Percentiles rank a stretch among this genome's conserved stretches.
phyloP scores from a whole-genome alignment of 495 filamentous ascomycete species.

The Podospora pseudocomata region DNA sequence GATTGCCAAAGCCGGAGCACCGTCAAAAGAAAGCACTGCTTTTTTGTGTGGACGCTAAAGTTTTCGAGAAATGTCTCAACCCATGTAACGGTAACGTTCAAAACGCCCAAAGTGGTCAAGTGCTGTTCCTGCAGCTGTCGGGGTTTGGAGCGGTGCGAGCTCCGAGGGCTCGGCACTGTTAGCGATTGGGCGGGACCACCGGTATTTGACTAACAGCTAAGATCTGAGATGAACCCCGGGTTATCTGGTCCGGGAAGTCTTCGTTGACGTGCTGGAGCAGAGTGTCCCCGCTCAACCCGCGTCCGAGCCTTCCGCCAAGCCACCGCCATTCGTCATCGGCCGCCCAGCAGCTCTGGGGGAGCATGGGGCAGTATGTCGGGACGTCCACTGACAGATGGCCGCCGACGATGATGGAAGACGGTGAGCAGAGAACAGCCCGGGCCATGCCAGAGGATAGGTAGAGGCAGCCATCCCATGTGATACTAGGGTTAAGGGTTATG shows the following conservation, averaged over 20 bases:
- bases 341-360: neutral
- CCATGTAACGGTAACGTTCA: neutral
- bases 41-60: neutral
- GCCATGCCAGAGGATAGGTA: neutral
- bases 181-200: neutral
- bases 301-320: slow-evolving; percentile 29
- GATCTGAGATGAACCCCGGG: neutral
- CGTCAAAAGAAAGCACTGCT: neutral
- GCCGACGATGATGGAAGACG: slow-evolving; percentile 14
- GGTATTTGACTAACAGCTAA: neutral
- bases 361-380: neutral
- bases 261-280: slow-evolving; percentile 19
- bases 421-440: slow-evolving; percentile 1
- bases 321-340: slow-evolving; percentile 26
- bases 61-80: slow-evolving; percentile 6
- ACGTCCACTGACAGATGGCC: slow-evolving; percentile 11
- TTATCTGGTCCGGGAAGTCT: slow-evolving; percentile 20
- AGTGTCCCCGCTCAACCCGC: slow-evolving; percentile 17
- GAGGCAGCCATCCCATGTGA: neutral
- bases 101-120: neutral
- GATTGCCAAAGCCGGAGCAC: too few species aligned
- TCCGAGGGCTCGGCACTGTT: slow-evolving; percentile 7
- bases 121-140: slow-evolving; percentile 7
- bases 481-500: neutral
- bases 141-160: slow-evolving; percentile 19